Base-by-base conservation (phyloP, 2,329 filamentous ascomycete genomes). In the Alternaria brassicicola region DNA sequence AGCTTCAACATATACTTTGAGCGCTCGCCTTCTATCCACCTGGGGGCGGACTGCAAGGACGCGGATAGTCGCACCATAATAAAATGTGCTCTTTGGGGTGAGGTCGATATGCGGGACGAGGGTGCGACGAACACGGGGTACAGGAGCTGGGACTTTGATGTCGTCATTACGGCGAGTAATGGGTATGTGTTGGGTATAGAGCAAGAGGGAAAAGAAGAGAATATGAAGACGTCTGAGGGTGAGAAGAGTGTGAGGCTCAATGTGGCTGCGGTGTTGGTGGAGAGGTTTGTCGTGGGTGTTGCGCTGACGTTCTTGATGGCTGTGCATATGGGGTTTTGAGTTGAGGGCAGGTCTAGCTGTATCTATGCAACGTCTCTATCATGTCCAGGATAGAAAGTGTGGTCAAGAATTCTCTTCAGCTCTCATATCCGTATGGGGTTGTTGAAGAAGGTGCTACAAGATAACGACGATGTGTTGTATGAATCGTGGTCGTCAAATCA, bases 1-100 rank as follows among this genome's bases (percentile, higher is more conserved):
- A 52, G 55, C n/a, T 55, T 59, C 46, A 59, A 59, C 33, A 31
- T 55, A 6, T 59, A 59, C 13, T 59, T 50, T 23, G 56, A 59
- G 31, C 56, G 56, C 31, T 45, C 56, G 3, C 56, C 56, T 0
- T 15, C 45, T 3, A 38, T 55, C 12, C 19, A 45, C 13, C 56
- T 59, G 6, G 46, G 52, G 1, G 39, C 46, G 0, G 13, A 35
- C 10, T 59, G 56, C 10, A 41, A 21, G 17, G 21, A 50, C 38
- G 28, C 56, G 17, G 21, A 25, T 4, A 58, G 51, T 8, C 51
- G 56, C 3, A 55, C 51, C 6, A 9, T 55, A 3, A 47, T 59
- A 10, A 59, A 59, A 30, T 59, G 56, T 28, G 56, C 56, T 12
- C 45, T 59, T 3, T 59, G 56, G 56, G 56, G 45, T 6, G 46